These are phyloP conservation scores for Taxillus chinensis DNA, from an alignment of 164 flowering plant species.

Conservation along the genomic window DNA sequence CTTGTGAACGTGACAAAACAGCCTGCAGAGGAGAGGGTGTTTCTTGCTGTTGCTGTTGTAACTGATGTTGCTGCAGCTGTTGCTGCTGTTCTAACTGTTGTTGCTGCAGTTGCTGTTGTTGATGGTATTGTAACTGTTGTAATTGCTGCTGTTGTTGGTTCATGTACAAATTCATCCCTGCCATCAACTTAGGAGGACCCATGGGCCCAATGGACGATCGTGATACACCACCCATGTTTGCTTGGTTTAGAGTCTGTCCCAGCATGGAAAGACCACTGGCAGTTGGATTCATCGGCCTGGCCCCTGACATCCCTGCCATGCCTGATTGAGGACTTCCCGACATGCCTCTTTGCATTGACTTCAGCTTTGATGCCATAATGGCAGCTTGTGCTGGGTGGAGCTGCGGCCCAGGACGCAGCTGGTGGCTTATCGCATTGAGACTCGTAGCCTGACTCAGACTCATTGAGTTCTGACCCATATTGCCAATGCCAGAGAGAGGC, in stretches of 20 bases:
- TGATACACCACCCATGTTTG: slow-evolving; percentile 46
- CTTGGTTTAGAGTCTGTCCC: slow-evolving; percentile 52
- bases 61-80: slow-evolving; percentile 1
- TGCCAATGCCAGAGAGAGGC: slow-evolving; percentile 46
- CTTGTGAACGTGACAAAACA: slow-evolving; percentile 54
- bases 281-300: slow-evolving; percentile 54
- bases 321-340: slow-evolving; percentile 40
- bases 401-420: slow-evolving; percentile 31
- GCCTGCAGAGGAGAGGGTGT: slow-evolving; percentile 62
- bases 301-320: slow-evolving; percentile 50
- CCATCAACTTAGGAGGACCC: slow-evolving; percentile 75
- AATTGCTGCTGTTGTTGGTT: slow-evolving; percentile 51
- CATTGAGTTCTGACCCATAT: slow-evolving; percentile 51
- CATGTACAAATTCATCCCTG: slow-evolving; percentile 54
- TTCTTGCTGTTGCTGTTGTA: slow-evolving; percentile 27
- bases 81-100: slow-evolving; percentile 9
- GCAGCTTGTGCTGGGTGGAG: slow-evolving; percentile 33
- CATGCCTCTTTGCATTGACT: slow-evolving; percentile 18
- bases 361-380: slow-evolving; percentile 28
- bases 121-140: slow-evolving; percentile 12
- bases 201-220: slow-evolving; percentile 50
- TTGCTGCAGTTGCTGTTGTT: slow-evolving; percentile 16
- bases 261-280: slow-evolving; percentile 61
- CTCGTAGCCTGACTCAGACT: slow-evolving; percentile 38
- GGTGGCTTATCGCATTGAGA: slow-evolving; percentile 46